Conservation (phyloP, 164 flowering plant genomes). For the Protea cynaroides region DNA sequence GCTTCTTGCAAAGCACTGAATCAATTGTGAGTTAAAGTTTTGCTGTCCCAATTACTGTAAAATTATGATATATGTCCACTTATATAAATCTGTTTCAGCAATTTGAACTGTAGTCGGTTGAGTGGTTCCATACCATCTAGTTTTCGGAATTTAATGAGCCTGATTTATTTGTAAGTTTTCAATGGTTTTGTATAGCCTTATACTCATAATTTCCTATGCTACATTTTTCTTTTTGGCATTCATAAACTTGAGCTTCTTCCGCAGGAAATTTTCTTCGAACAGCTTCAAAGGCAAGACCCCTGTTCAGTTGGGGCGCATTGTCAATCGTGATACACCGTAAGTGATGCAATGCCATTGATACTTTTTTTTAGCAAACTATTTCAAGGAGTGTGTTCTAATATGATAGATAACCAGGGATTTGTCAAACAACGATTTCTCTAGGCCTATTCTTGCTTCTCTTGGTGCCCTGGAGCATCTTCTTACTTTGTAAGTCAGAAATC, state of each 20-base stretch:
- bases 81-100: slow-evolving; percentile 29
- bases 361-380: neutral
- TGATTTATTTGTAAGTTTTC: slow-evolving; percentile 74
- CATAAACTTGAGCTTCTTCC: neutral
- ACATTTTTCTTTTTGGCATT: neutral
- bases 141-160: slow-evolving; percentile 59
- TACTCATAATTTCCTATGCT: neutral
- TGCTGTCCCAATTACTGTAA: neutral
- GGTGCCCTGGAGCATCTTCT: slow-evolving; percentile 92
- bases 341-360: slow-evolving; percentile 7
- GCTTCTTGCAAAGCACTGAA: slow-evolving; percentile 71
- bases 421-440: slow-evolving; percentile 65
- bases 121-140: slow-evolving; percentile 75
- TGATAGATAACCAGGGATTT: slow-evolving; percentile 50
- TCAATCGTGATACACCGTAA: slow-evolving; percentile 86
- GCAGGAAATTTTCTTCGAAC: slow-evolving; percentile 78
- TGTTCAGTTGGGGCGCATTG: slow-evolving; percentile 58
- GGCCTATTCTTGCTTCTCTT: slow-evolving; percentile 64
- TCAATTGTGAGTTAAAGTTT: slow-evolving; percentile 53
- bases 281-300: slow-evolving; percentile 70
- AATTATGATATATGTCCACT: neutral
- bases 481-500: slow-evolving; percentile 40
- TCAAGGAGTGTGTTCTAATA: neutral
- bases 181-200: neutral
- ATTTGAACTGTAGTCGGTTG: slow-evolving; percentile 75